Evolutionary conservation across 192 early-diverging fungal genomes (phyloP), one percentile per base, ranked within the genome.

Genomic region (Lobosporangium transversale): DNA sequence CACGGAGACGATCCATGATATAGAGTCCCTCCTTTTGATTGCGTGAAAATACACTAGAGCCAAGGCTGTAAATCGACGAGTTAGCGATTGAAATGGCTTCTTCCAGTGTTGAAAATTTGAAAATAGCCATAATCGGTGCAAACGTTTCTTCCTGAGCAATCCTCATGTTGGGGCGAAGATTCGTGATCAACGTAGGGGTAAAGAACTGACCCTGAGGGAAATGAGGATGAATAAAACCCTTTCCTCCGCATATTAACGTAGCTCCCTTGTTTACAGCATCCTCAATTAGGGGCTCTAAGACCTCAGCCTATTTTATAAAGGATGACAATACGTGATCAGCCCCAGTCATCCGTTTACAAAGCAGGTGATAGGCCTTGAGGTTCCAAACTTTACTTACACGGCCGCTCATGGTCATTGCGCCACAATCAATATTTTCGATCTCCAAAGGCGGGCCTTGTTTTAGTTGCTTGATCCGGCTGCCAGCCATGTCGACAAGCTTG

Each of bases 181-280:
- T 85, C n/a, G 87, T 90, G 17, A 94, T 81, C n/a, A 94, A 79
- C 8, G 93, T 94, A 12, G 93, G 93, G 21, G 76, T 70, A 85
- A 91, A 95, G 83, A 90, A 94, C 80, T 94, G 91, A 8, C 92
- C 94, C 21, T 80, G 51, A 10, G 92, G 89, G 57, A 90, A 90
- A 26, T 81, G 57, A 11, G 94, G 94, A 62, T 96, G 93, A 7
- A 56, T 58, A 62, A 68, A 91, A n/a, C 67, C 79, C 4, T 85
- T 80, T 17, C 94, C 94, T 49, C 94, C 94, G 27, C 62, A 67
- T 26, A 92, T 63, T 27, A 94, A 69, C 36, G 83, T 86, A 15
- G 94, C 94, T 10, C 94, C 94, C 35, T 90, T 83, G n/a, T 62
- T 58, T 0, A 96, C 90, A 18, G 94, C 91, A 47, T 94, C 93